phyloP scores from a whole-genome alignment of 2,329 filamentous ascomycete species.

The Neopestalotiopsis rosae region DNA sequence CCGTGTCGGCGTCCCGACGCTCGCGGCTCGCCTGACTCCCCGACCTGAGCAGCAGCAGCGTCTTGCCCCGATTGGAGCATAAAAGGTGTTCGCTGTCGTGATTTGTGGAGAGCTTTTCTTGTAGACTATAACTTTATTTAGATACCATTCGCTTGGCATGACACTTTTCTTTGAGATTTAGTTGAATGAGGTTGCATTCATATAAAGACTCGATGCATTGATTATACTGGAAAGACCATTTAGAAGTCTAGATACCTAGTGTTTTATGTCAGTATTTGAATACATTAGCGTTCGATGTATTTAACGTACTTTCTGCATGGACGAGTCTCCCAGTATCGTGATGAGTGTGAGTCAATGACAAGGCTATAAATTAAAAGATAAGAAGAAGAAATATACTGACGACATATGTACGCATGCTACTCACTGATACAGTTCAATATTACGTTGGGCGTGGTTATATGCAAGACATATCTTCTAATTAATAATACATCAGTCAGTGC shows the following conservation, averaged over 20 bases:
- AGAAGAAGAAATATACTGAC: too few relatives aligned
- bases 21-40: conserved; percentile 40
- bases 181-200: background rate
- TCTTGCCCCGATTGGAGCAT: conserved; percentile 23
- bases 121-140: background rate
- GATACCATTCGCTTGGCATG: background rate
- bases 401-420: too few relatives aligned
- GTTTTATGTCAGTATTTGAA: background rate
- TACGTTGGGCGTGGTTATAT: background rate
- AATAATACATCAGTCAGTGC: background rate
- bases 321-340: too few relatives aligned
- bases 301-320: background rate
- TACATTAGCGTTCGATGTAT: background rate
- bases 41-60: conserved; percentile 34
- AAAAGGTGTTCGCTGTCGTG: background rate
- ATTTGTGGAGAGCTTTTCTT: background rate
- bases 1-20: conserved; percentile 55
- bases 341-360: too few relatives aligned
- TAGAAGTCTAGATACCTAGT: background rate
- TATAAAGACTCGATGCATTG: background rate
- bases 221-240: background rate
- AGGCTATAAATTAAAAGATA: too few relatives aligned
- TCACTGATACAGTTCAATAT: background rate
- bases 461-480: background rate
- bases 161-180: background rate